These are phyloP conservation scores for Aspergillus sp. DNA, from an alignment of 2,329 filamentous ascomycete species.

Conservation along the genomic window DNA sequence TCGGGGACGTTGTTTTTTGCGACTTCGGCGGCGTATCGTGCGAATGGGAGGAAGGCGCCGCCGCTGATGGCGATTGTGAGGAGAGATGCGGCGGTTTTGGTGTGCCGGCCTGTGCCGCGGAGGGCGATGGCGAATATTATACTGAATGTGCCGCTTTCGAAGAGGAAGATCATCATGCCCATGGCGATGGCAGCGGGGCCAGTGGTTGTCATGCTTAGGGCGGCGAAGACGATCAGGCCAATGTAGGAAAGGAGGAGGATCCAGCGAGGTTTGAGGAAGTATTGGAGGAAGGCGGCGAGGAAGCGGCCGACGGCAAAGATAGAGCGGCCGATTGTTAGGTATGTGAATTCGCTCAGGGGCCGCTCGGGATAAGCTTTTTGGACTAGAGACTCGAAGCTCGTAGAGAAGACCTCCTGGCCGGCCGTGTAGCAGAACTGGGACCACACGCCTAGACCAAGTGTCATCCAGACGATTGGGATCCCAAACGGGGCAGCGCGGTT, in stretches of 20 bases:
- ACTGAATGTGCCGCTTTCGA: slow-evolving; percentile 61
- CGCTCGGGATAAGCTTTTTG: slow-evolving; percentile 35
- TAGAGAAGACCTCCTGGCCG: slow-evolving; percentile 58
- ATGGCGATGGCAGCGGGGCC: slow-evolving; percentile 48
- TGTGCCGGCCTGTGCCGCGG: slow-evolving; percentile 58
- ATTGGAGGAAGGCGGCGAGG: slow-evolving; percentile 52
- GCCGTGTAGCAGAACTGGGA: slow-evolving; percentile 62
- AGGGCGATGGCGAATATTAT: slow-evolving; percentile 60
- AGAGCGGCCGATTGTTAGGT: slow-evolving; percentile 56
- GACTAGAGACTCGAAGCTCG: slow-evolving; percentile 49
- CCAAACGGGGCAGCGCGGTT: slow-evolving; percentile 48
- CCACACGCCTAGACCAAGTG: slow-evolving; percentile 54
- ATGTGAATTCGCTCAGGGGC: slow-evolving; percentile 39
- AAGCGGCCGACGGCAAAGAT: slow-evolving; percentile 61
- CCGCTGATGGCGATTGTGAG: slow-evolving; percentile 56
- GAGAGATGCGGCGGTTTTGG: slow-evolving; percentile 56
- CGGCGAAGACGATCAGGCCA: slow-evolving; percentile 53
- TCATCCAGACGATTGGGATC: slow-evolving; percentile 56
- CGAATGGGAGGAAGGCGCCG: slow-evolving; percentile 56
- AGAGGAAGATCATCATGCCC: slow-evolving; percentile 56
- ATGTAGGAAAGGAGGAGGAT: slow-evolving; percentile 56
- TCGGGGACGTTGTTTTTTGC: slow-evolving; percentile 41
- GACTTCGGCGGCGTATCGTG: slow-evolving; percentile 49
- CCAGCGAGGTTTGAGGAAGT: slow-evolving; percentile 58
- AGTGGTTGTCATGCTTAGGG: slow-evolving; percentile 51